phyloP scores from a whole-genome alignment of 345 rosid species.

The Syzygium grande region DNA sequence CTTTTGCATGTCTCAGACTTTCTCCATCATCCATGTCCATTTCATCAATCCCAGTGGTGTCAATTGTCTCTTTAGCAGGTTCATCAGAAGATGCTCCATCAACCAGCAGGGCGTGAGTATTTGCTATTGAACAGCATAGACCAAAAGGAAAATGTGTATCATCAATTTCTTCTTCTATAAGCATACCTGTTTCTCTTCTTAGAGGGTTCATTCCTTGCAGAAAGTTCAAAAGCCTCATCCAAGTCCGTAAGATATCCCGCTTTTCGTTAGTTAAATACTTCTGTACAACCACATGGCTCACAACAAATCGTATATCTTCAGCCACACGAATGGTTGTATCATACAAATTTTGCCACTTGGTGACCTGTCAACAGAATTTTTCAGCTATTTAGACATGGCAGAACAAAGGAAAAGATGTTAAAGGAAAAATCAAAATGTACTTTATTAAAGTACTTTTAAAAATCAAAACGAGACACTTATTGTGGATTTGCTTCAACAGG shows the following conservation, averaged over 20 bases:
- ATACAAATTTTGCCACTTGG: conserved; percentile 55
- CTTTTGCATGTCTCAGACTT: conserved; percentile 66
- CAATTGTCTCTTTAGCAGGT: conserved; percentile 26
- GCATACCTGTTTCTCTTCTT: conserved; percentile 83
- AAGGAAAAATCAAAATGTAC: neutral
- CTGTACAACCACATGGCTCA: conserved; percentile 67
- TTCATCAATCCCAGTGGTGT: conserved; percentile 16
- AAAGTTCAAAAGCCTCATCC: conserved; percentile 75
- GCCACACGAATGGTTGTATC: conserved; percentile 61
- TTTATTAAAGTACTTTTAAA: neutral
- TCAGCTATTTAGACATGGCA: neutral
- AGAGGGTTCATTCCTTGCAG: conserved; percentile 80
- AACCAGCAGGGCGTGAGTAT: conserved; percentile 66
- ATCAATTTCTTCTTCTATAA: conserved; percentile 66
- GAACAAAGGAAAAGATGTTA: neutral
- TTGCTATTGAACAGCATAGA: conserved; percentile 54
- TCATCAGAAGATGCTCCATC: conserved; percentile 65
- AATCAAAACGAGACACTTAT: neutral
- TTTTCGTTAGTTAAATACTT: conserved; percentile 54
- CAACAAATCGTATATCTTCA: conserved; percentile 75
- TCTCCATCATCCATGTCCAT: conserved; percentile 42
- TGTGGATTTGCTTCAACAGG: neutral
- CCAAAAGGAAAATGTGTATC: conserved; percentile 43
- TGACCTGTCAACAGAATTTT: conserved; percentile 31
- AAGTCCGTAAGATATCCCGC: conserved; percentile 51